Percentiles rank a stretch among this genome's conserved stretches.
phyloP scores from a whole-genome alignment of 176 grass and related monocot genomes.

The Pharus latifolius region DNA sequence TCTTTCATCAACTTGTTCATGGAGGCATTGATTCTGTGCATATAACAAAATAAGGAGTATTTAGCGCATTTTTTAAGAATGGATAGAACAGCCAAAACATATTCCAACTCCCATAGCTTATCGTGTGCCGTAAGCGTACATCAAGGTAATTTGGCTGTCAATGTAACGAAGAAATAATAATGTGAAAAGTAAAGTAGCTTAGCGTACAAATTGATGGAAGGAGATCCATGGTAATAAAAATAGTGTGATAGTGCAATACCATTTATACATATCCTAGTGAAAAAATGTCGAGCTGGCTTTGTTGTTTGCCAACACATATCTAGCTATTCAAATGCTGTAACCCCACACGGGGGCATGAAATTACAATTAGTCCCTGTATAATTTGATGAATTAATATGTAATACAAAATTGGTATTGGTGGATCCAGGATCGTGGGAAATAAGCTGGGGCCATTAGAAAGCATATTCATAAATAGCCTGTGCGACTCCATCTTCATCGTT shows the following conservation, averaged over 20 bases:
- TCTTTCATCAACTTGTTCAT: neutral
- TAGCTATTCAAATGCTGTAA: neutral
- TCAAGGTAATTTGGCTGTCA: neutral
- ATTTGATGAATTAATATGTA: neutral
- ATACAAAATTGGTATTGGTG: neutral
- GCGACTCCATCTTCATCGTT: conserved; percentile 88
- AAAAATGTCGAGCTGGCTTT: neutral
- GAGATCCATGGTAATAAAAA: neutral
- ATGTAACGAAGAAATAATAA: neutral
- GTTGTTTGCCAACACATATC: neutral
- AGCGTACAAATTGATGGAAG: neutral
- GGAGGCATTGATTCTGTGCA: neutral
- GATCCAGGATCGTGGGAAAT: neutral
- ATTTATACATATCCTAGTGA: neutral
- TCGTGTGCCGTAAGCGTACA: too few relatives aligned
- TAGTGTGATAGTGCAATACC: neutral
- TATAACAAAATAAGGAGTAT: neutral
- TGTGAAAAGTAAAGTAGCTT: neutral
- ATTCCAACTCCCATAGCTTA: too few relatives aligned
- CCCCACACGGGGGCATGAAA: neutral
- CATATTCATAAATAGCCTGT: conserved; percentile 88
- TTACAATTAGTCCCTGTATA: neutral
- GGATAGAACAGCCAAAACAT: too few relatives aligned
- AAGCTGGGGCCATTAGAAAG: conserved; percentile 61
- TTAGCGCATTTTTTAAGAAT: too few relatives aligned